Evolutionary conservation across 257 asterid genomes (phyloP), one percentile per base, ranked within the genome.

Genomic region (Solanum virginianum): DNA sequence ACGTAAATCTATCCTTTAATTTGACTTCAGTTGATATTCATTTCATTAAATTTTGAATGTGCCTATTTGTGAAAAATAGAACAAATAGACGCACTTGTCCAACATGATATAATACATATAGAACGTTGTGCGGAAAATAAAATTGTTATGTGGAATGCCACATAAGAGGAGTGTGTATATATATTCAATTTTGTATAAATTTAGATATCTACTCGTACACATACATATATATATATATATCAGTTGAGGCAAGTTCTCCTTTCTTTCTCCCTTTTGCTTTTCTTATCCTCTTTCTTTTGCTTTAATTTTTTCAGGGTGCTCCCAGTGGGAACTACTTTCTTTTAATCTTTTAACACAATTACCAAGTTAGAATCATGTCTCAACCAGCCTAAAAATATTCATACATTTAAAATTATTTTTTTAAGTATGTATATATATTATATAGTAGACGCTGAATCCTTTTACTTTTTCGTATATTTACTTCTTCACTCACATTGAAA

Each of bases 321-420:
- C 16, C 15, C 59, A n/a, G 47, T 24, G 22, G 7, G 84, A 66
- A 89, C 81, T 54, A 79, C 54, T 80, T 63, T 86, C 86, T 87
- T 90, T 84, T n/a, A 26, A 68, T 36, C 41, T 36, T 36, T 59
- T 4, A 59, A 26, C 90, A 89, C 91, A 83, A 54, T 88, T 89
- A 86, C 91, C 93, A 49, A 89, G 89, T 84, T 82, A 88, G 90
- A 91, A 89, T 89, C 85, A 71, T 81, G 18, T 83, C 26, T 17
- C 39, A 65, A 39, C 10, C 16, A 16, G 13, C 10, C 65, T 9
- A 59, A 9, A 20, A 20, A 20, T 20, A 20, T 59, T 20, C 0
- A 13, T 20, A 9, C 4, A 59, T 20, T 57, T 32, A 32, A 32
- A 3, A 32, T 32, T 22, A 10, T 60, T 6, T 18, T 18, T 57